These are phyloP conservation scores for Lodderomyces beijingensis DNA, from an alignment of 1,139 yeast genomes.

Conservation along the genomic window DNA sequence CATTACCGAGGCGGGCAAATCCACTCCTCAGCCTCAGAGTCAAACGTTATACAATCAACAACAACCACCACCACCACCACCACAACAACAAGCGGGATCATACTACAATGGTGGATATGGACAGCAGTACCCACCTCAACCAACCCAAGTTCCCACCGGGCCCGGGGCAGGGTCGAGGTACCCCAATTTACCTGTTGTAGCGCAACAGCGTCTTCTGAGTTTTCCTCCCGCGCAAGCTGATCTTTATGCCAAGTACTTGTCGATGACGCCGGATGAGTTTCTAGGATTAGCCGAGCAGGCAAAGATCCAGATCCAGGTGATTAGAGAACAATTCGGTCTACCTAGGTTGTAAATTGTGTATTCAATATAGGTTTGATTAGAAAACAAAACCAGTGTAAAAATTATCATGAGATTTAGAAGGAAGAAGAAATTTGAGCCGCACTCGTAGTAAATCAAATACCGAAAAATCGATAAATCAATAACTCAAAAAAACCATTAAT, in stretches of 20 bases:
- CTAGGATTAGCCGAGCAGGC: neutral
- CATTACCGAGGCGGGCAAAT: slow-evolving; percentile 44
- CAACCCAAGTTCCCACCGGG: slow-evolving; percentile 5
- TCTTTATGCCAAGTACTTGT: slow-evolving; percentile 60
- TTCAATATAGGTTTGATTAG: too few species aligned
- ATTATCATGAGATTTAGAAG: too few species aligned
- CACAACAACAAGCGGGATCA: slow-evolving; percentile 15
- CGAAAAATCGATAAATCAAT: too few species aligned
- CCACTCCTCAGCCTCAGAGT: slow-evolving; percentile 19
- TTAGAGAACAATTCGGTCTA: slow-evolving; percentile 49
- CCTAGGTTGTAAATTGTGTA: neutral
- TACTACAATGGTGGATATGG: slow-evolving; percentile 5
- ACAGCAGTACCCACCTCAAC: slow-evolving; percentile 16
- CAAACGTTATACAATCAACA: slow-evolving; percentile 4
- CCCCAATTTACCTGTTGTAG: slow-evolving; percentile 46
- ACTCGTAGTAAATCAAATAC: too few species aligned
- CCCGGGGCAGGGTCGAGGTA: slow-evolving; percentile 30
- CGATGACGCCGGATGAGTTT: slow-evolving; percentile 49
- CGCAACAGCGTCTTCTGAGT: slow-evolving; percentile 44
- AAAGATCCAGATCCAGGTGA: slow-evolving; percentile 8
- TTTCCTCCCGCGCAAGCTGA: slow-evolving; percentile 57
- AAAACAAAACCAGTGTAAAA: too few species aligned
- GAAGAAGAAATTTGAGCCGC: too few species aligned
- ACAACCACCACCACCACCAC: slow-evolving; percentile 5
- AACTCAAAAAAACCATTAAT: too few species aligned